Base-by-base conservation (phyloP, 75 land plant species). In the Adiantum capillusveneris region DNA sequence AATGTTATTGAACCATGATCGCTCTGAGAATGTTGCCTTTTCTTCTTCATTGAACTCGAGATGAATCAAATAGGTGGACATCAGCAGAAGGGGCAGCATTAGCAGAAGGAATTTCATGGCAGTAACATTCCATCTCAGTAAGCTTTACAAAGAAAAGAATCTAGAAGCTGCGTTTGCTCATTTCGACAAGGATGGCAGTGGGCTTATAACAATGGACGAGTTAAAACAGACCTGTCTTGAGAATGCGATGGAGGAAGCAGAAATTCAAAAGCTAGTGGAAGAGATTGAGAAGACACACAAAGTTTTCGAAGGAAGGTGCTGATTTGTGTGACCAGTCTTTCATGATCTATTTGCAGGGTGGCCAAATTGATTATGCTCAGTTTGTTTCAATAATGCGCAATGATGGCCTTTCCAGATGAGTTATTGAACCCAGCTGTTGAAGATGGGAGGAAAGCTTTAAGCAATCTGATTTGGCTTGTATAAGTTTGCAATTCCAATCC, bases 351-450 rank as follows among this genome's bases (percentile, higher is more conserved):
- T 44, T 44, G 17, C 59, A 78, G 81, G 84, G 76, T 59, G 87
- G 87, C 27, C 51, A 57, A 29, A 84, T 84, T 29, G 87, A 84
- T 41, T 84, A 84, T 55, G 66, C 65, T 26, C 81, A 80, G 66
- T 84, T 84, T 49, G 87, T 80, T 50, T 73, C 87, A 28, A 84
- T 84, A 84, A 84, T 84, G 87, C 70, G 72, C 44, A 84, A 84
- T 31, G 87, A 81, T 59, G 68, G 56, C n/a, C n/a, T n/a, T n/a
- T n/a, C n/a, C n/a, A n/a, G n/a, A n/a, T n/a, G n/a, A n/a, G n/a
- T n/a, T n/a, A n/a, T n/a, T n/a, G n/a, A n/a, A n/a, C n/a, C n/a
- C n/a, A n/a, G n/a, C n/a, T n/a, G n/a, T n/a, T n/a, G n/a, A n/a
- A n/a, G n/a, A n/a, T n/a, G n/a, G n/a, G n/a, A n/a, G n/a, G n/a